These are phyloP conservation scores for Alternaria arborescens DNA, from an alignment of 2,329 filamentous ascomycete genomes.

Conservation along the genomic window DNA sequence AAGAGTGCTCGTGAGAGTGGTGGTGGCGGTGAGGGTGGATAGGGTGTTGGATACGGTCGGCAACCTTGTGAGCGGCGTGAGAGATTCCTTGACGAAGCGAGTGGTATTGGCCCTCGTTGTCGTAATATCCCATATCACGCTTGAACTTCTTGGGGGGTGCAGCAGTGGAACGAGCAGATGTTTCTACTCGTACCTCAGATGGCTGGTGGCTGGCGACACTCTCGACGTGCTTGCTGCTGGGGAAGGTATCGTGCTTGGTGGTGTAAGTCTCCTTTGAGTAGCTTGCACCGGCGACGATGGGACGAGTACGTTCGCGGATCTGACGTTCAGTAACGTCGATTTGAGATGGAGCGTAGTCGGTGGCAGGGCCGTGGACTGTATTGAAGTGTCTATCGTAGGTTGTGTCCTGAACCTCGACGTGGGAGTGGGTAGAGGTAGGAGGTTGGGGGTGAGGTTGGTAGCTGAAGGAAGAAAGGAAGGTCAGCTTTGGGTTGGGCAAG, in stretches of 20 bases:
- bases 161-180: constrained; percentile 60
- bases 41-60: constrained; percentile 71
- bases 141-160: constrained; percentile 60
- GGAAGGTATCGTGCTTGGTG: constrained; percentile 53
- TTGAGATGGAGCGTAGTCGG: constrained; percentile 65
- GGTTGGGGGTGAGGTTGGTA: constrained; percentile 64
- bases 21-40: constrained; percentile 66
- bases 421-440: constrained; percentile 67
- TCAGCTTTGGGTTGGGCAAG: constrained; percentile 46
- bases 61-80: constrained; percentile 60
- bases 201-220: constrained; percentile 51
- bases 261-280: constrained; percentile 52
- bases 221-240: constrained; percentile 46
- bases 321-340: constrained; percentile 67
- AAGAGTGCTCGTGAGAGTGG: constrained; percentile 50
- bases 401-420: constrained; percentile 70
- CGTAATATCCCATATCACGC: constrained; percentile 80
- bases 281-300: constrained; percentile 59
- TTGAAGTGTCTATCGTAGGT: constrained; percentile 58
- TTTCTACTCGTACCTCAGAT: constrained; percentile 60
- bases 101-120: constrained; percentile 79
- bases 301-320: constrained; percentile 70
- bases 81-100: constrained; percentile 76
- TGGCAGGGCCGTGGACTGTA: constrained; percentile 58
- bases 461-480: constrained; percentile 55